Evolutionary conservation across 345 rosid species (phyloP).

Genomic region (Iberis pinnata): DNA sequence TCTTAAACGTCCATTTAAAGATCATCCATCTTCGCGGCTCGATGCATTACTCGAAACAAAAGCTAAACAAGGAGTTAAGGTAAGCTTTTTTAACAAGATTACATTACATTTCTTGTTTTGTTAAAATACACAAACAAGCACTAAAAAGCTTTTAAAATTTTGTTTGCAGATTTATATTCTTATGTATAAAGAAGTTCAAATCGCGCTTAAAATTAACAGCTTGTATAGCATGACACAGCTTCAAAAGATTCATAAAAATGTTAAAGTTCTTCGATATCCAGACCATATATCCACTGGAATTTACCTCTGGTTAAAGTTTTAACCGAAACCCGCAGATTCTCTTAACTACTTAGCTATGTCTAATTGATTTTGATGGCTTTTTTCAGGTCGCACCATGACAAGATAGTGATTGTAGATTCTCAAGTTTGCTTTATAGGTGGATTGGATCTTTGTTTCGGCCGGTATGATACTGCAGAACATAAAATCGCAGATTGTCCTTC

Average conservation of each 20-base stretch:
- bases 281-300: slow-evolving; percentile 74
- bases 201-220: slow-evolving; percentile 87
- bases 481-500: slow-evolving; percentile 69
- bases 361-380: not conserved
- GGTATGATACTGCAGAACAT: slow-evolving; percentile 73
- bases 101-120: too few species aligned
- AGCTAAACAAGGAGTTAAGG: slow-evolving; percentile 91
- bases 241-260: slow-evolving; percentile 68
- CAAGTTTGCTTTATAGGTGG: slow-evolving; percentile 88
- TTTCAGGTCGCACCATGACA: slow-evolving; percentile 95
- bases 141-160: not conserved
- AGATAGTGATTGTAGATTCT: slow-evolving; percentile 77
- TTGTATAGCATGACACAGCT: slow-evolving; percentile 73
- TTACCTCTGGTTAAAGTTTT: slow-evolving; percentile 60
- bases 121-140: too few species aligned
- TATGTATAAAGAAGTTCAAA: slow-evolving; percentile 81
- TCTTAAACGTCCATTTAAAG: slow-evolving; percentile 78
- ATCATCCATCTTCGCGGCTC: slow-evolving; percentile 51
- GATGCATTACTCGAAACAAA: slow-evolving; percentile 74
- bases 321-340: not conserved
- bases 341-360: not conserved
- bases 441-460: slow-evolving; percentile 86
- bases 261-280: slow-evolving; percentile 83
- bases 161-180: slow-evolving; percentile 73
- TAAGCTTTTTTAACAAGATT: slow-evolving; percentile 16